Base-by-base conservation (phyloP, 495 filamentous ascomycete genomes). In the Penicillium coprophilum region DNA sequence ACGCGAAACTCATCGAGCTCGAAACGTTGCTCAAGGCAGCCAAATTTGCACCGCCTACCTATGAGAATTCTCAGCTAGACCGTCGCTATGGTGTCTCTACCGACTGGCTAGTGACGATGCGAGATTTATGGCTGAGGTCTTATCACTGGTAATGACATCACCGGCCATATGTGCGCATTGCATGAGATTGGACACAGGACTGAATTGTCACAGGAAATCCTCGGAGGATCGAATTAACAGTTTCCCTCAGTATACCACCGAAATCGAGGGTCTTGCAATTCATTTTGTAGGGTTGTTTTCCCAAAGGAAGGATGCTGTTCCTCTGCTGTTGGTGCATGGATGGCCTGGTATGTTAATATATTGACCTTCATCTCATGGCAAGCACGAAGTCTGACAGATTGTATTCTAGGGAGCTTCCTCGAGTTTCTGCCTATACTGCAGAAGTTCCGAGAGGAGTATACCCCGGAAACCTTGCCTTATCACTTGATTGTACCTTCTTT, bases 201-300 rank as follows among this genome's bases (percentile, higher is more conserved):
- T 48, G n/a, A 56, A 43, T 12, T 4, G 28, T 19, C 2, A 27
- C 32, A 80, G 80, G 82, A 76, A 78, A 60, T 60, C 74, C 8
- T 65, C 69, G 12, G 85, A 89, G 62, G 58, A 70, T 11, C 73
- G 74, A 32, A 82, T 86, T 50, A 89, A 91, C 71, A 75, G 65
- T 10, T 81, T 86, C 58, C 84, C 86, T 3, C 82, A 91, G 57
- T 90, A 78, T 71, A 82, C 62, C 0, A 71, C 75, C 10, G 60
- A 69, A 3, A 69, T 89, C 23, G 71, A 78, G 38, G 73, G 77
- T 21, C 65, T 80, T 24, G 64, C 69, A 1, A 73, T 90, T 7
- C 86, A 88, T 59, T 89, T 88, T 53, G 72, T 81, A 0, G 87
- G 76, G 0, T 64, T 89, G 0, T 86, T 88, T 59, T 87, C 85